Evolutionary conservation across 2,329 filamentous ascomycete species (phyloP), one percentile per base, ranked within the genome.

Genomic region (Alternaria gansuensis): DNA sequence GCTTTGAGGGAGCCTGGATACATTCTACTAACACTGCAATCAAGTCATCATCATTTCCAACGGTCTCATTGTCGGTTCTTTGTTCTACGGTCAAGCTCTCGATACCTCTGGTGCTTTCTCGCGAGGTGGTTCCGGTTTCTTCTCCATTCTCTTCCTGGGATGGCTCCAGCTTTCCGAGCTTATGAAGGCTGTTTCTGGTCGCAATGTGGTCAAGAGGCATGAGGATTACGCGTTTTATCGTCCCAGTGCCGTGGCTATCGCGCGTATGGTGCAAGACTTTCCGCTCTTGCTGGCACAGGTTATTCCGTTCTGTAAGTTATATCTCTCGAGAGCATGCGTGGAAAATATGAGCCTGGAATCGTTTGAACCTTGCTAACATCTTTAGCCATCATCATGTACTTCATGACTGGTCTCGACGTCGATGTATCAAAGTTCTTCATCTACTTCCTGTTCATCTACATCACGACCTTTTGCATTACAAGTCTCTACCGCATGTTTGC

Each of bases 91-190:
- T 11, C 82, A 88, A 70, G 78, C 85, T 0, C 68, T 83, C 5
- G 81, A 85, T 66, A 88, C 87, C 1, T 81, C 79, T 39, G 88
- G 88, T 34, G 85, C 87, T 11, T 90, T 90, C 73, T 79, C 83
- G 5, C 82, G 87, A 65, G 86, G 87, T 6, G 88, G 88, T 72
- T 81, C 84, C 7, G 76, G 87, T 8, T 90, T 90, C 81, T 89
- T 90, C 77, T 87, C 85, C 1, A 87, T 89, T 62, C 74, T 90
- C 29, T 88, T 90, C 77, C 80, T 90, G 5, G 83, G 80, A 55
- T 90, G 87, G 88, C 82, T 95, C 5, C 90, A 93, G 60, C 79
- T 96, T 46, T 87, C 88, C 0, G 91, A 96, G 74, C 82, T 93
- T 53, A 92, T 91, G 84, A 89, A 89, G 63, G 90, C 90, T 43